Base-by-base conservation (phyloP, 2,329 filamentous ascomycete genomes). In the Exutisphaerella laricina region DNA sequence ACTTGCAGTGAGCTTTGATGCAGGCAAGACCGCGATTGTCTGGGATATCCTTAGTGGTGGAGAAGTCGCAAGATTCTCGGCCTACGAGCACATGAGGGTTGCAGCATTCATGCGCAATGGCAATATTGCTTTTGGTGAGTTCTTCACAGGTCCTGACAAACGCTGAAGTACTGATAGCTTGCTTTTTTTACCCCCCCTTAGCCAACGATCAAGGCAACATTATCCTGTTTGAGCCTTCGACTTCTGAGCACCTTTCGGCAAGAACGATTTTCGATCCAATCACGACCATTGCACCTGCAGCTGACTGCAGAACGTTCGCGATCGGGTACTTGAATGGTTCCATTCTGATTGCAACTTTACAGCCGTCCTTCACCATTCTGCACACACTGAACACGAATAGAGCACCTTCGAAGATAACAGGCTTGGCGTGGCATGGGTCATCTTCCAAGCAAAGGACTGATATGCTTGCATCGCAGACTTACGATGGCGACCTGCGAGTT, bases 241-340 rank as follows among this genome's bases (percentile, higher is more conserved):
- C 89, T 1, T 90, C 86, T 5, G 92, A 98, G 63, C 88, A 97
- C 62, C 81, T 94, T 33, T 95, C 88, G 4, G 80, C 87, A 22
- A 78, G 88, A 58, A 98, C 92, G 1, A 87, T 97, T 50, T 94
- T 94, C 62, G 92, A 97, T 58, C 85, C 90, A 21, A 87, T 98
- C 39, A 96, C 89, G n/a, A 84, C 92, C 41, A 69, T 98, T 50
- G 90, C 92, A 32, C 92, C 92, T 17, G 83, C 86, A 18, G 74
- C 84, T 12, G 92, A 98, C 65, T 96, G 88, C 66, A 80, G 87
- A 55, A 96, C 89, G 7, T 97, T 95, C 73, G 90, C 92, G 4
- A 92, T 98, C 66, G 92, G 92, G 17, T 97, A 96, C 65, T 81
- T 90, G 62, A 98, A 97, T 68, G 92, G 92, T 37, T 94, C 90